Evolutionary conservation across 805 yeast genomes (phyloP).

Genomic region (Sugiyamaella floridensis): DNA sequence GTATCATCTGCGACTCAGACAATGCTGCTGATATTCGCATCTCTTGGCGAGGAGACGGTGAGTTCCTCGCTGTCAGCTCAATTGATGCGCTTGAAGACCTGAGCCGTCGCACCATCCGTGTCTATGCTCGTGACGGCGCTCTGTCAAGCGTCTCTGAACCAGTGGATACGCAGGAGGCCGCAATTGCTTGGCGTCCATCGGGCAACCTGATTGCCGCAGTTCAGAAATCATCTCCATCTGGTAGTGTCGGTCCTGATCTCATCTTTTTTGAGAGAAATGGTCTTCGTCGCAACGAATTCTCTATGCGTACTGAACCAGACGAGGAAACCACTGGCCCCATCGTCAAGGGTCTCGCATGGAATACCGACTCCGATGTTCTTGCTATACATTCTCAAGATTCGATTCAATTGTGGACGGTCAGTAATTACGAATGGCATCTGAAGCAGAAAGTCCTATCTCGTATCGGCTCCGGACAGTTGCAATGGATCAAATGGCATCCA

Average conservation of each 20-base stretch:
- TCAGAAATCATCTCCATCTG: conserved; percentile 41
- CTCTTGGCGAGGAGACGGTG: conserved; percentile 96
- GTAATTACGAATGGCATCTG: conserved; percentile 92
- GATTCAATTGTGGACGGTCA: conserved; percentile 84
- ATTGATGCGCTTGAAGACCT: conserved; percentile 41
- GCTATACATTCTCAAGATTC: conserved; percentile 56
- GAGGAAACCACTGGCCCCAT: conserved; percentile 26
- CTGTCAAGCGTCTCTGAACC: conserved; percentile 85
- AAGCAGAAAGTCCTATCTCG: conserved; percentile 61
- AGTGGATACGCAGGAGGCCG: conserved; percentile 69
- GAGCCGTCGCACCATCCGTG: conserved; percentile 63
- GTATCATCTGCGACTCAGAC: conserved; percentile 55
- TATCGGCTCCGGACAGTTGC: conserved; percentile 36
- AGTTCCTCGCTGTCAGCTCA: conserved; percentile 63
- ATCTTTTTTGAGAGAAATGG: conserved; percentile 93
- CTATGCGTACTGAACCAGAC: conserved; percentile 51
- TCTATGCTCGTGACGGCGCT: conserved; percentile 67
- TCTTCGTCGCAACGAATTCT: conserved; percentile 79
- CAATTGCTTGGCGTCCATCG: conserved; percentile 81
- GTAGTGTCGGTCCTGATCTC: conserved; percentile 32
- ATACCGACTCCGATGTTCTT: conserved; percentile 67
- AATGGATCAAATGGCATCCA: conserved; percentile 64
- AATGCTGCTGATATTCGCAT: conserved; percentile 36
- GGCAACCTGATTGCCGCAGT: conserved; percentile 82
- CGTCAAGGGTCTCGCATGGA: conserved; percentile 63